phyloP scores from a whole-genome alignment of 148 eudicot species.

The Polygonum maritimum region DNA sequence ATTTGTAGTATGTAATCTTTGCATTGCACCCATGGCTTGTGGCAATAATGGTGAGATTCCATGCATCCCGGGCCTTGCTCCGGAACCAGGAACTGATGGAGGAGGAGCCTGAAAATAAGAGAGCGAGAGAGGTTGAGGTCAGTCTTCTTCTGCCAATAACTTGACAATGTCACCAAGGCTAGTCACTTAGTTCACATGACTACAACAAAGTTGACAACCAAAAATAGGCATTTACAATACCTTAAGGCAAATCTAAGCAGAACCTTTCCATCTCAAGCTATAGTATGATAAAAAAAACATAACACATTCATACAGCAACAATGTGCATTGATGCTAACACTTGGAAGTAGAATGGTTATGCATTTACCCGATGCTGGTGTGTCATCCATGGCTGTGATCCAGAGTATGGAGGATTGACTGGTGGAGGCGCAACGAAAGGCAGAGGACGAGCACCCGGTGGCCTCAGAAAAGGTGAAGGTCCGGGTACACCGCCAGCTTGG shows the following conservation, averaged over 20 bases:
- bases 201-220: background rate
- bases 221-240: background rate
- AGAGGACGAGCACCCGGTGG: slow-evolving; percentile 53
- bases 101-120: slow-evolving; percentile 41
- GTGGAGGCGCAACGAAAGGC: slow-evolving; percentile 26
- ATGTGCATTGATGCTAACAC: slow-evolving; percentile 2
- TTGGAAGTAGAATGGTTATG: background rate
- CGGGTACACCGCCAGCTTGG: slow-evolving; percentile 23
- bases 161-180: background rate
- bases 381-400: slow-evolving; percentile 55
- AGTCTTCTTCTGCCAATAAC: background rate
- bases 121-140: background rate
- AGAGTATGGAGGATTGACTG: slow-evolving; percentile 36
- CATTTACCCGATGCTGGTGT: slow-evolving; percentile 52
- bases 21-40: slow-evolving; percentile 52
- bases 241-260: background rate
- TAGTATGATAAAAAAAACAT: background rate
- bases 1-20: slow-evolving; percentile 29
- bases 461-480: slow-evolving; percentile 32
- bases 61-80: slow-evolving; percentile 57
- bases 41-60: slow-evolving; percentile 62
- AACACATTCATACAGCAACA: background rate
- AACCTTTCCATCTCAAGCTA: background rate
- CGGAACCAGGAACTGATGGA: slow-evolving; percentile 44
- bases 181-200: background rate